Conservation (phyloP, 805 yeast species). For the Alloascoidea hylecoeti region DNA sequence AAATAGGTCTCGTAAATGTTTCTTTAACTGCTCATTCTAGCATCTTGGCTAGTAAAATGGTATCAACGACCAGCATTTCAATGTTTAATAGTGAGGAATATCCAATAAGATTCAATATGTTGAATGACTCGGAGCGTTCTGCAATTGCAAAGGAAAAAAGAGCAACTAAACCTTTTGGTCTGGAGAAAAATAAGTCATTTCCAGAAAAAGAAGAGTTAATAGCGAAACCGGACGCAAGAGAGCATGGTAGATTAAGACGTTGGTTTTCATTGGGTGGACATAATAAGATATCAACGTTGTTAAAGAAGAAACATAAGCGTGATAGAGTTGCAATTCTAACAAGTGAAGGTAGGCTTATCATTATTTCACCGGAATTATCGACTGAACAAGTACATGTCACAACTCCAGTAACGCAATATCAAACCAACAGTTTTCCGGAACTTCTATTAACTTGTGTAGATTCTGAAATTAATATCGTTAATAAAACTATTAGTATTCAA, state of each 20-base stretch:
- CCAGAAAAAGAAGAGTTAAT: too few species aligned
- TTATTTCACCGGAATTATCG: slow-evolving; percentile 1
- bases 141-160: too few species aligned
- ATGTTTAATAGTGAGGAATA: too few species aligned
- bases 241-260: too few species aligned
- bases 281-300: background rate
- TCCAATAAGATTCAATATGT: too few species aligned
- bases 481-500: background rate
- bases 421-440: background rate
- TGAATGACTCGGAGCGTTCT: too few species aligned
- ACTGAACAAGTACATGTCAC: background rate
- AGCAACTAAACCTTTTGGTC: too few species aligned
- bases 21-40: background rate
- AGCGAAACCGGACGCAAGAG: too few species aligned
- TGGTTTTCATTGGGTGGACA: too few species aligned
- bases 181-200: too few species aligned
- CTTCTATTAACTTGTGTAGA: background rate
- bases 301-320: background rate
- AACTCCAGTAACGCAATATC: background rate
- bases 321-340: slow-evolving; percentile 1
- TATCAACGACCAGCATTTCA: too few species aligned
- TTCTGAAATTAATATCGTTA: background rate
- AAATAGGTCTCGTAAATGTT: background rate
- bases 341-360: background rate
- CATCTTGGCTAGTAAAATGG: too few species aligned